Base-by-base conservation (phyloP, 2,329 filamentous ascomycete genomes). In the Lachnellula subtilissima region DNA sequence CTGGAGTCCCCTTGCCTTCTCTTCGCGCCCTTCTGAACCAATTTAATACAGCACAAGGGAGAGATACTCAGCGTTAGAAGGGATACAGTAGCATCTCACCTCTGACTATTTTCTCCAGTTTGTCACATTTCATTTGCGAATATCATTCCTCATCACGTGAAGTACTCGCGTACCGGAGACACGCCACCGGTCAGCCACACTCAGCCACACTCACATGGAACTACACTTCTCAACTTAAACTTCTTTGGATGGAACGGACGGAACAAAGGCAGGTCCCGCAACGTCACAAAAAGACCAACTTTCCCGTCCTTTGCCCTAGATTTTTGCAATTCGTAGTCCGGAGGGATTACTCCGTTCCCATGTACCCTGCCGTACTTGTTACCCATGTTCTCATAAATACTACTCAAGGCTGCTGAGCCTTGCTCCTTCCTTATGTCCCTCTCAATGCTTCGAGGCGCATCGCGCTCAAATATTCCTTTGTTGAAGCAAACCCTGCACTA, bases 391-490 rank as follows among this genome's bases (percentile, higher is more conserved):
- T 53, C 25, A 48, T 22, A 48, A 23, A 8, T 25, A 12, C n/a
- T 15, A 23, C 47, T 4, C 52, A 56, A 48, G 45, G 49, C 49
- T 22, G 40, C 40, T 58, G 39, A 53, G 36, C 50, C 54, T 48
- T 51, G 36, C 46, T 50, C 50, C 39, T 54, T 61, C 59, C 50
- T 51, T 25, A 67, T 65, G 65, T 62, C 46, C 28, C 50, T 48
- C 45, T 54, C 59, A 61, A 60, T 63, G 50, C 50, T 58, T 56
- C 56, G 48, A 47, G 50, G 62, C 60, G 54, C 56, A 54, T 59
- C 52, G 54, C 61, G 52, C 12, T 14, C 23, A 48, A n/a, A 25
- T 32, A 12, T 25, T n/a, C 1, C 5, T 32, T 32, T 14, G 45
- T 17, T 48, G 8, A 45, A 45, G 42, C 42, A 45, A 45, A 25